Conservation (phyloP, 148 eudicot genomes). For the Rhododendron griersonianum region DNA sequence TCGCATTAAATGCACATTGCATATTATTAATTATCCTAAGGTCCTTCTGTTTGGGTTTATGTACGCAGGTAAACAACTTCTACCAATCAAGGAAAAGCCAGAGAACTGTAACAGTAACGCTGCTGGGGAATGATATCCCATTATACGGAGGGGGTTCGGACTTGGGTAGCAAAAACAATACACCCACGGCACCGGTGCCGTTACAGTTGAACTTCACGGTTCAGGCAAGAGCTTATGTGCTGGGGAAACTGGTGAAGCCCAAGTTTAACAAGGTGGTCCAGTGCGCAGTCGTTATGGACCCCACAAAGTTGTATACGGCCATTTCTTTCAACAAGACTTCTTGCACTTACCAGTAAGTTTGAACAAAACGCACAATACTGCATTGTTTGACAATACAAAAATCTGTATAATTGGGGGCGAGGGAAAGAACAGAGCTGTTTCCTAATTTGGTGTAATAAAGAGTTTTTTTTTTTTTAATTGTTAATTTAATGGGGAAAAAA, state of each 20-base stretch:
- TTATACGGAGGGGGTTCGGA: constrained; percentile 63
- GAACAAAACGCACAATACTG: not conserved
- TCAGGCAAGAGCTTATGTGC: constrained; percentile 66
- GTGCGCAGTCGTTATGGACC: constrained; percentile 54
- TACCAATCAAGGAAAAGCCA: constrained; percentile 66
- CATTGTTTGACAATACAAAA: not conserved
- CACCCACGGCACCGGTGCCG: constrained; percentile 43
- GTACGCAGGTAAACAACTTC: constrained; percentile 49
- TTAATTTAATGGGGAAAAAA: not conserved
- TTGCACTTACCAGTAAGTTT: constrained; percentile 33
- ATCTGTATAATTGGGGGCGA: not conserved
- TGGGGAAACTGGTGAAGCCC: constrained; percentile 79
- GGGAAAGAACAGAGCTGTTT: constrained; percentile 2
- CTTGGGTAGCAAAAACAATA: constrained; percentile 40
- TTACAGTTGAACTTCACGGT: constrained; percentile 48
- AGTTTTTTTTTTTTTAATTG: not conserved
- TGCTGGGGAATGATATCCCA: constrained; percentile 50
- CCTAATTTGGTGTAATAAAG: not conserved
- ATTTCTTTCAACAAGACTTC: constrained; percentile 37
- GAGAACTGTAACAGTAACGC: constrained; percentile 36
- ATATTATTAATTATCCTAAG: not conserved
- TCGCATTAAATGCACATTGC: not conserved
- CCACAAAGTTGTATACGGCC: constrained; percentile 53
- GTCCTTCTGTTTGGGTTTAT: not conserved
- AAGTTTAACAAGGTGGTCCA: constrained; percentile 52